Evolutionary conservation across 805 yeast genomes (phyloP), one percentile per base, ranked within the genome.

Genomic region (Cyberlindnera nakhonratchasimensis): DNA sequence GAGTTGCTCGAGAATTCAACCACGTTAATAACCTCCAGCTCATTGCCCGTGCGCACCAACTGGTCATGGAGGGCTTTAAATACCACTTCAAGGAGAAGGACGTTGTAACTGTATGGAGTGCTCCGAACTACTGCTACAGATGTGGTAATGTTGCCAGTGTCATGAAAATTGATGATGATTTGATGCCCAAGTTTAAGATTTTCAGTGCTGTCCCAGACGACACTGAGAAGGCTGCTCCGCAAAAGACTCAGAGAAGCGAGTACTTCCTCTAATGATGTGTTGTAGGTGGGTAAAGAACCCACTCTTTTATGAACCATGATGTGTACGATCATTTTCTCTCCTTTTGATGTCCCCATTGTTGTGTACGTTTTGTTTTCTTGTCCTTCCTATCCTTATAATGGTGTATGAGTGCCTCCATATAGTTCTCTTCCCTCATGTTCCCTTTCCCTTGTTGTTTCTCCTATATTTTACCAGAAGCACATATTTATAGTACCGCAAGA

Each of bases 61-160:
- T 91, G 63, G 98, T 93, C 17, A 95, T 93, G 96, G 99, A 91
- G 62, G 99, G 99, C 2, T 91, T 88, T 73, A 78, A 91, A 53
- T 93, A 90, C 62, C 98, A 93, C 67, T 93, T 93, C 69, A 88
- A 89, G 48, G 96, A 91, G 52, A 87, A 89, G 57, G 52, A 48
- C 19, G 97, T 91, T 39, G 99, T 91, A 28, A 91, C 99, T 1
- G 98, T 91, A 28, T 91, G 98, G 98, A 80, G 90, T 10, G 97
- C 97, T 14, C 98, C 98, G 34, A 90, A 90, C 64, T 90, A 90
- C 68, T 90, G 98, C 69, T 91, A 91, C 66, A 74, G 98, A 58
- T 91, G 98, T 69, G 99, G 99, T 45, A 91, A 91, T 61, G 98
- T 91, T 39, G 99, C 99, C 23, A 85, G 95, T 72, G 96, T 91